Evolutionary conservation across 169 alveolate genomes (phyloP), one percentile per base, ranked within the genome.

Genomic region (Cryptosporidium sp.): DNA sequence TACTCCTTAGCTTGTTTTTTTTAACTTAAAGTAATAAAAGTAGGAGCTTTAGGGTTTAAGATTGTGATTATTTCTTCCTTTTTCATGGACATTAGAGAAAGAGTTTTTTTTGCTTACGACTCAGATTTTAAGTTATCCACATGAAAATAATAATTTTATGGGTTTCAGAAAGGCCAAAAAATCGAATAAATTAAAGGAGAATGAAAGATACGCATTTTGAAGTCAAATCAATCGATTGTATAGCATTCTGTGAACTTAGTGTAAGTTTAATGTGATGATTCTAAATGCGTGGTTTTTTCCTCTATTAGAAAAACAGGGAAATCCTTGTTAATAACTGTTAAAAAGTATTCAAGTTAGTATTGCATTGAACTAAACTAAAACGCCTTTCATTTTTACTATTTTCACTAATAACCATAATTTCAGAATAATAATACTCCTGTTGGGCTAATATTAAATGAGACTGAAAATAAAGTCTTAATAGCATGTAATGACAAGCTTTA

Each of bases 371-470:
- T 41, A 41, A 8, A 41, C 48, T 41, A 41, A 41, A 41, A 41
- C 14, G 1, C 1, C 48, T 41, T 41, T 41, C 0, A 14, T 14
- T 48, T 14, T 48, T 48, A 0, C 14, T 4, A 48, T 48, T 48
- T 48, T 48, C 2, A 14, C 21, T 12, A 48, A 48, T 14, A 48
- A 0, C 12, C 7, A 12, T 3, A 48, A 48, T 55, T 55, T 55
- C 39, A 55, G 67, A 26, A 21, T 26, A n/a, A 55, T 4, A 26
- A 31, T 26, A 73, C 86, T 16, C 86, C 86, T 3, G 71, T 35
- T 7, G 86, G 86, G 6, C 2, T 73, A 33, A 18, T 51, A 3
- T 37, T 51, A 14, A 52, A 73, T 37, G 71, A 73, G 16, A n/a
- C 35, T 21, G 41, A 41, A 39, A 41, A 41, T 3, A 69, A 41